phyloP scores from a whole-genome alignment of 768 basidiomycete genomes.

The Agaricus blazei region DNA sequence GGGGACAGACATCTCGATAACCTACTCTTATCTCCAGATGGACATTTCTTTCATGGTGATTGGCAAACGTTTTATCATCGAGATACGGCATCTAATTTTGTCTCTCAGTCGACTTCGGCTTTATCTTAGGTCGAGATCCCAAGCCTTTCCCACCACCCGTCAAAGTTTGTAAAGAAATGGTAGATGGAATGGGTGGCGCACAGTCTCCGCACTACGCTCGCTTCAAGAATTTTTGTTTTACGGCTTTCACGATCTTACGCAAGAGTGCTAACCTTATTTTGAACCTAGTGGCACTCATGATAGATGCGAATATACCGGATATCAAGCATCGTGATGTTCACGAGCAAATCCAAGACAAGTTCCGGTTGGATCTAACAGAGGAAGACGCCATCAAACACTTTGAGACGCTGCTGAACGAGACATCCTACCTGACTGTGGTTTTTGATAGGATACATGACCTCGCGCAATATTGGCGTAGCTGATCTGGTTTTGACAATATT shows the following conservation, averaged over 20 bases:
- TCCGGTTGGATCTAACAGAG: conserved; percentile 88
- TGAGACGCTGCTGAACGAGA: conserved; percentile 89
- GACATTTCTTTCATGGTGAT: conserved; percentile 95
- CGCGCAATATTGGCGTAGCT: conserved; percentile 87
- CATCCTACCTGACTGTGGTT: conserved; percentile 88
- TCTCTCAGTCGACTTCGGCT: conserved; percentile 88
- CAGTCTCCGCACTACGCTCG: conserved; percentile 92
- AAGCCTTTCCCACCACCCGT: conserved; percentile 98
- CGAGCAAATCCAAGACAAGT: conserved; percentile 94
- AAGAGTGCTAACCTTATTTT: conserved; percentile 97
- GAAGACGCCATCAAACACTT: conserved; percentile 98
- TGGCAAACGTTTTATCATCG: not conserved
- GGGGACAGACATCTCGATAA: conserved; percentile 98
- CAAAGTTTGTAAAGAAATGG: conserved; percentile 99
- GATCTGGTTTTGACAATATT: conserved; percentile 7
- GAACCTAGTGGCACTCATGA: conserved; percentile 95
- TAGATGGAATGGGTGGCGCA: conserved; percentile 98
- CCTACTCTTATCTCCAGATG: conserved; percentile 87
- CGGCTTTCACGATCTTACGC: conserved; percentile 93
- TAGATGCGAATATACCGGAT: conserved; percentile 95
- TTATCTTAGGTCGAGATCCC: conserved; percentile 95
- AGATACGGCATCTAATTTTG: not conserved
- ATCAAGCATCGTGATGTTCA: conserved; percentile 89
- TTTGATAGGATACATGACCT: conserved; percentile 91
- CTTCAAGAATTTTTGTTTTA: conserved; percentile 96